Evolutionary conservation across 1,284 basidiomycete genomes (phyloP), one percentile per base, ranked within the genome.

Genomic region (Coniferiporia sulphurascens): DNA sequence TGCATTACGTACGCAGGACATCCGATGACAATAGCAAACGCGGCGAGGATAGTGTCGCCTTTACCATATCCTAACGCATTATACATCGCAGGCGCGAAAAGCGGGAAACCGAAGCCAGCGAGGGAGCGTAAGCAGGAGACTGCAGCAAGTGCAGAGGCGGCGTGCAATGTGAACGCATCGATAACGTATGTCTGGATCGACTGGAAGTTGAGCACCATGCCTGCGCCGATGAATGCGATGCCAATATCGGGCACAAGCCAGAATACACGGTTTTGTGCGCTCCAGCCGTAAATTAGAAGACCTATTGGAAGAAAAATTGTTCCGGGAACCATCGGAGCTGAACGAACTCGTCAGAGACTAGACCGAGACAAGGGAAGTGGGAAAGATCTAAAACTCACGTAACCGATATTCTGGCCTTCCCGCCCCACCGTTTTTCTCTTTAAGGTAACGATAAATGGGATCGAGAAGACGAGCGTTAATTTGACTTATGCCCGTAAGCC

Each of bases 241-340:
- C 85, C 84, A 46, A 88, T 77, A 64, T 89, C 85, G 0, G 84
- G 80, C 0, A 72, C 83, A 59, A 89, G 83, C 88, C 88, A 91
- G 62, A 82, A 82, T 0, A 80, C 66, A 22, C 72, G 69, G 1
- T 76, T 69, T 54, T 86, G 66, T 4, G 82, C 83, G 0, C 80
- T 76, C 88, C 88, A 91, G 12, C 89, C 88, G 1, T 80, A 71
- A 10, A 89, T 71, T 19, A 91, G 69, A 7, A 89, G 69, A 0
- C 88, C 89, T 0, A 80, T 70, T 0, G 84, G 81, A 5, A 87
- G 74, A 1, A 82, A 10, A 1, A 84, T 61, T 0, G 79, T 78
- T 0, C 83, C 84, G 0, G 82, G 76, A 21, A 89, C 66, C 77
- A 91, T 81, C 1, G 81, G 72, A 0, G 84, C 86, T 86, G 36